Base-by-base conservation (phyloP, 805 yeast species). In the Spencermartinsiella europaea region DNA sequence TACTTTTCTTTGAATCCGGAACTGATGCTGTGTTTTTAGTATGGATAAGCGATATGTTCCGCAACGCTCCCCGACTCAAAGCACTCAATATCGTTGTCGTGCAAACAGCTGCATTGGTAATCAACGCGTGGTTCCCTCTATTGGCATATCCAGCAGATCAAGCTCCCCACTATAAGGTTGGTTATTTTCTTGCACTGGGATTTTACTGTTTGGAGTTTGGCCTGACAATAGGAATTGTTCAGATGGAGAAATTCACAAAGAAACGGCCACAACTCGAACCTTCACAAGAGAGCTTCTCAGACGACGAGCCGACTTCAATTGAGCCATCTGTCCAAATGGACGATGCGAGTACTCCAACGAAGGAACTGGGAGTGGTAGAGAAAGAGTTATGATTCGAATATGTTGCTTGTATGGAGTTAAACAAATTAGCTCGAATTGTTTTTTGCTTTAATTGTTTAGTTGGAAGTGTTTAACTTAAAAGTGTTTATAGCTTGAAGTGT, bases 101-200 rank as follows among this genome's bases (percentile, higher is more conserved):
- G 3, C 43, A 40, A 35, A 40, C 21, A 35, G 35, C 21, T 12
- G 19, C 43, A 4, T 21, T 40, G 35, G 21, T 28, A 15, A 40
- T 40, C 31, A 40, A 40, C 22, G 43, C 43, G n/a, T 40, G 43
- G 43, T 40, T 40, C 17, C 43, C 43, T 4, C 19, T 40, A 15
- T 34, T 40, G 10, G 43, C 43, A 25, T 40, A 40, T 17, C 43
- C 43, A 21, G 43, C 43, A 5, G 34, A 40, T 15, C 19, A 40
- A n/a, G 43, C 43, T 28, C 43, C 43, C 10, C 21, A 28, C 21
- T 40, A 22, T 17, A 19, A 34, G 3, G 43, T 40, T 4, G 43
- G 43, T 22, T 40, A 40, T 21, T 40, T 25, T n/a, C 43, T 40
- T 22, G 43, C 43, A 10, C 43, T 40, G 19, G 27, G 35, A 22